Evolutionary conservation across 1,139 yeast genomes (phyloP).

Genomic region (Hyphopichia wangnamkhiaoensis): DNA sequence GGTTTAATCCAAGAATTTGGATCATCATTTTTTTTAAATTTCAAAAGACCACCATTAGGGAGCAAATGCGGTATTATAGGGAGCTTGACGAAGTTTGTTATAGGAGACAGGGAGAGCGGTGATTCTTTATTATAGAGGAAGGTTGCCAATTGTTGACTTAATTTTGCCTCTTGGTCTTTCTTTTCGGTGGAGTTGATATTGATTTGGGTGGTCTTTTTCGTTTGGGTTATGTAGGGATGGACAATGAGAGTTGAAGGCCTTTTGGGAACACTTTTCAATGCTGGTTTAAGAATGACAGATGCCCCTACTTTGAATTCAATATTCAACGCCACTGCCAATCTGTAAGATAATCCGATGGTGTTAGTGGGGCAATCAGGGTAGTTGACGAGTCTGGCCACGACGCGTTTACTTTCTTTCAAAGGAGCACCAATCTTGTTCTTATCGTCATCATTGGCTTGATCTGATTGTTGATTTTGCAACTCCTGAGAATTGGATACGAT

Average conservation of each 20-base stretch:
- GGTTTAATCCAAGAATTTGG: constrained; percentile 48
- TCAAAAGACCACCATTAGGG: constrained; percentile 65
- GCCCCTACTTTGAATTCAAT: constrained; percentile 54
- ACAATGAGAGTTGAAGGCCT: constrained; percentile 46
- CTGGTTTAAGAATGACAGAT: constrained; percentile 54
- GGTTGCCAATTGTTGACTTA: constrained; percentile 18
- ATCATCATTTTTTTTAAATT: constrained; percentile 49
- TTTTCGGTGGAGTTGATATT: constrained; percentile 28
- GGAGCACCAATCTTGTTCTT: constrained; percentile 15
- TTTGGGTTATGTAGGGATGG: constrained; percentile 57
- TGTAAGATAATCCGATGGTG: constrained; percentile 56
- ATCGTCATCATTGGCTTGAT: constrained; percentile 7
- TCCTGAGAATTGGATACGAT: constrained; percentile 7
- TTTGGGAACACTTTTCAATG: constrained; percentile 39
- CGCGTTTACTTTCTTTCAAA: constrained; percentile 40
- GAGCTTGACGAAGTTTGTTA: constrained; percentile 50
- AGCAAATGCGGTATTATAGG: constrained; percentile 52
- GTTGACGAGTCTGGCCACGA: constrained; percentile 57
- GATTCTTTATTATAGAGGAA: constrained; percentile 15
- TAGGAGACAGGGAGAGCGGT: constrained; percentile 24
- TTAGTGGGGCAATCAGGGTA: constrained; percentile 37
- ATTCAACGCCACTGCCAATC: constrained; percentile 61
- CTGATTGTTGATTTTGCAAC: constrained; percentile 12
- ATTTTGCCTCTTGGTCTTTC: constrained; percentile 26
- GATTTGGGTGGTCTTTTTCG: constrained; percentile 30